Conservation (phyloP, 148 eudicot genomes). For the Polygonum aviculare region DNA sequence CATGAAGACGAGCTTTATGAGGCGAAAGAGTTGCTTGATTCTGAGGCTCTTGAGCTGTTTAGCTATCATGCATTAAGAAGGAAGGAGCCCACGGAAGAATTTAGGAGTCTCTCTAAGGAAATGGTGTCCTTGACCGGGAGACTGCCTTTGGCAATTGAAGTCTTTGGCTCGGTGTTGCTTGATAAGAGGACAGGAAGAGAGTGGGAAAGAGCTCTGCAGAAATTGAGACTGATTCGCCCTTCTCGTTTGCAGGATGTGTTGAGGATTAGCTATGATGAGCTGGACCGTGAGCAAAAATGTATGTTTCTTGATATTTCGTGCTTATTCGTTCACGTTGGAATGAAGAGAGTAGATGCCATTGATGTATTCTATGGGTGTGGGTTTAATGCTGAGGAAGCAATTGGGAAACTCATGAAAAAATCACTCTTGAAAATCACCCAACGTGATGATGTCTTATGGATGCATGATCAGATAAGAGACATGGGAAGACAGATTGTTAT, state of each 20-base stretch:
- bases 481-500: constrained; percentile 67
- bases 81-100: constrained; percentile 25
- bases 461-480: constrained; percentile 67
- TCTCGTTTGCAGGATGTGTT: constrained; percentile 33
- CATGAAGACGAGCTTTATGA: constrained; percentile 33
- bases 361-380: constrained; percentile 46
- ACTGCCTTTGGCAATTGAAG: constrained; percentile 65
- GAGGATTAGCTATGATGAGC: constrained; percentile 40
- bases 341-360: constrained; percentile 26
- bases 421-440: constrained; percentile 39
- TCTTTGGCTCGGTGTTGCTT: constrained; percentile 48
- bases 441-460: constrained; percentile 29
- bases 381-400: constrained; percentile 33
- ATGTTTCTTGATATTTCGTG: constrained; percentile 60
- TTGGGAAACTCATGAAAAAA: constrained; percentile 27
- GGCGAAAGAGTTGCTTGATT: constrained; percentile 19
- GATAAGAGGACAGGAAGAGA: constrained; percentile 34
- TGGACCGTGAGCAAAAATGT: constrained; percentile 33
- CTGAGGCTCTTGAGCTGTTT: constrained; percentile 40
- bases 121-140: constrained; percentile 45
- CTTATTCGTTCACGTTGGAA: constrained; percentile 33
- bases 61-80: constrained; percentile 51
- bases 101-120: constrained; percentile 15
- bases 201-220: constrained; percentile 37
- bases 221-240: constrained; percentile 30